These are phyloP conservation scores for Pezicula carpinea DNA, from an alignment of 2,329 filamentous ascomycete species.

Conservation along the genomic window DNA sequence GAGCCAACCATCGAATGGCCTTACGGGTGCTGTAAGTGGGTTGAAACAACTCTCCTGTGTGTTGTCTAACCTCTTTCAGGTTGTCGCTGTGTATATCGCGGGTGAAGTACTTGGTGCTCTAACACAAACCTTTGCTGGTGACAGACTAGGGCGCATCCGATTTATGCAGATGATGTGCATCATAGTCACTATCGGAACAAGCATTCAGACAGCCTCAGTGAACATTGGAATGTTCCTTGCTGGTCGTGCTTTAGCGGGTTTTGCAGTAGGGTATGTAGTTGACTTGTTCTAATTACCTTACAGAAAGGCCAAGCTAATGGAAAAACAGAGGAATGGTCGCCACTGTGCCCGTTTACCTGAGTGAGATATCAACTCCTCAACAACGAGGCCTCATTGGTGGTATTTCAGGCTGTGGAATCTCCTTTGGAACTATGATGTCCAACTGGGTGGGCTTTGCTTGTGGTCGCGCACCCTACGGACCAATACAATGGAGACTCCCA, in stretches of 20 bases:
- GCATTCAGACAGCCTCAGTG: slow-evolving; percentile 48
- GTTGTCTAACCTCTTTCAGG: slow-evolving; percentile 24
- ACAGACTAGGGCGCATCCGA: slow-evolving; percentile 46
- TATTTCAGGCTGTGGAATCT: slow-evolving; percentile 46
- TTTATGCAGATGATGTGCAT: slow-evolving; percentile 51
- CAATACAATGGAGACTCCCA: slow-evolving; percentile 49
- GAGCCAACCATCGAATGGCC: slow-evolving; percentile 45
- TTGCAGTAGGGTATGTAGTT: slow-evolving; percentile 37
- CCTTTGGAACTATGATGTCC: slow-evolving; percentile 50
- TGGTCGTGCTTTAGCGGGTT: slow-evolving; percentile 42
- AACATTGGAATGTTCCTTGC: slow-evolving; percentile 51
- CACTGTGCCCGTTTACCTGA: slow-evolving; percentile 25
- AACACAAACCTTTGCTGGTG: slow-evolving; percentile 47
- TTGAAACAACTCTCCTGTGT: slow-evolving; percentile 1
- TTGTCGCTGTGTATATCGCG: slow-evolving; percentile 55
- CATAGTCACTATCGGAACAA: slow-evolving; percentile 48
- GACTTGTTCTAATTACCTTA: not conserved
- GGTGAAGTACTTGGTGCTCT: slow-evolving; percentile 53
- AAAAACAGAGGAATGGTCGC: slow-evolving; percentile 25
- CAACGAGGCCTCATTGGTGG: slow-evolving; percentile 24
- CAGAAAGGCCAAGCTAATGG: not conserved
- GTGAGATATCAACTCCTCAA: slow-evolving; percentile 22
- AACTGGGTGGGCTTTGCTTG: slow-evolving; percentile 56
- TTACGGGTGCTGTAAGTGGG: slow-evolving; percentile 45
- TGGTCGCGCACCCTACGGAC: slow-evolving; percentile 46